Base-by-base conservation (phyloP, 306 rosid genomes). In the Hippophae gyantsensis region DNA sequence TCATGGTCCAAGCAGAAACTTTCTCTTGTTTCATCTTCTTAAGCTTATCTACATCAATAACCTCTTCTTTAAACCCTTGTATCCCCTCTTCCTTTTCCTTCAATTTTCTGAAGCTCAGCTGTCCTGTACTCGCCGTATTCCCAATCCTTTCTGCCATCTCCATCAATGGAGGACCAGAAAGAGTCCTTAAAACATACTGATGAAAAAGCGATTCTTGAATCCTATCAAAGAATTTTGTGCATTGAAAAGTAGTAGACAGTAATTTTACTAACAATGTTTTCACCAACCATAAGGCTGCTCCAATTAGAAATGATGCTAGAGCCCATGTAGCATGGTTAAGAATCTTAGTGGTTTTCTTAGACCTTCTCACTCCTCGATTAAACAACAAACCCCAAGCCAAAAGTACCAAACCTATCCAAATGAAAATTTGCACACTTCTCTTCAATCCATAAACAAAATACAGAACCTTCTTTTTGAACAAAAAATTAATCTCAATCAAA, bases 1-100 rank as follows among this genome's bases (percentile, higher is more conserved):
- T 87, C 87, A 90, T 79, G 7, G 98, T 90, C 96, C 89, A 90
- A 76, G 90, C 87, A 48, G 95, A 90, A 74, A 90, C 74, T 38
- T 74, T 90, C 68, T 67, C 92, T 61, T 74, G 87, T 62, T 81
- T 87, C 86, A 83, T 85, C 64, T 79, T 85, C 52, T 80, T 79
- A 9, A 90, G 89, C 78, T 76, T 85, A 11, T 87, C 96, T 0
- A 90, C 86, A 74, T 90, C 92, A 67, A 87, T 85, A 48, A 84
- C 94, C 68, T 87, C 83, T 76, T 72, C 82, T 70, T 80, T 80
- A 40, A 69, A 65, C 48, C 69, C 79, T 61, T 69, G 66, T 47
- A 60, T 73, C 68, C 61, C 79, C 10, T 59, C 57, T 1, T 76
- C 76, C 10, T 60, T 73, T 26, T 63, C 69, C 54, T 58, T 54